phyloP scores from a whole-genome alignment of 306 rosid genomes.

The Quercus suber region DNA sequence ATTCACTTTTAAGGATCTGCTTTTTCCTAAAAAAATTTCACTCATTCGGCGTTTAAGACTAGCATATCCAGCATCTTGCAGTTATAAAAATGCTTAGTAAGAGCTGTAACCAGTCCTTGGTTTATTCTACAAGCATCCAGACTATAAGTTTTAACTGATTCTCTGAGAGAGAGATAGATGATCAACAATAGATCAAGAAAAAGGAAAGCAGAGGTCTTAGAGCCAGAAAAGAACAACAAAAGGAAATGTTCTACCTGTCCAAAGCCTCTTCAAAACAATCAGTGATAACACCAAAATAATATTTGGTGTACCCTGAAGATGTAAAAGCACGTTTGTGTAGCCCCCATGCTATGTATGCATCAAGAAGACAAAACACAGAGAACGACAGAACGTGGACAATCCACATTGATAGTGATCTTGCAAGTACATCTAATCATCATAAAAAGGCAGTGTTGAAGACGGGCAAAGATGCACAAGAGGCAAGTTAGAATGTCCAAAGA shows the following conservation, averaged over 20 bases:
- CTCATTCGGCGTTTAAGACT: background rate
- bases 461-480: background rate
- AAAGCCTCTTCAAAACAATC: slow-evolving; percentile 92
- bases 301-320: slow-evolving; percentile 65
- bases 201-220: slow-evolving; percentile 5
- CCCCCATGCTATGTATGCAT: slow-evolving; percentile 78
- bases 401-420: slow-evolving; percentile 10
- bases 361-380: slow-evolving; percentile 3
- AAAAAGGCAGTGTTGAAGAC: background rate
- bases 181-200: background rate
- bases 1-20: background rate
- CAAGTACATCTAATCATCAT: background rate
- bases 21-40: too few species aligned
- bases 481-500: background rate
- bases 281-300: slow-evolving; percentile 65
- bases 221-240: slow-evolving; percentile 12
- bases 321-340: slow-evolving; percentile 83
- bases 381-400: too few species aligned
- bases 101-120: slow-evolving; percentile 54
- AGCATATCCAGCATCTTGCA: background rate
- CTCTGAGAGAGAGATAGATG: slow-evolving; percentile 38
- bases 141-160: slow-evolving; percentile 83
- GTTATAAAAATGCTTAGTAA: background rate
- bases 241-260: slow-evolving; percentile 57
- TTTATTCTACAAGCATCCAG: slow-evolving; percentile 83